These are phyloP conservation scores for Corymbia calophylla DNA, from an alignment of 441 rosid genomes.

Conservation along the genomic window DNA sequence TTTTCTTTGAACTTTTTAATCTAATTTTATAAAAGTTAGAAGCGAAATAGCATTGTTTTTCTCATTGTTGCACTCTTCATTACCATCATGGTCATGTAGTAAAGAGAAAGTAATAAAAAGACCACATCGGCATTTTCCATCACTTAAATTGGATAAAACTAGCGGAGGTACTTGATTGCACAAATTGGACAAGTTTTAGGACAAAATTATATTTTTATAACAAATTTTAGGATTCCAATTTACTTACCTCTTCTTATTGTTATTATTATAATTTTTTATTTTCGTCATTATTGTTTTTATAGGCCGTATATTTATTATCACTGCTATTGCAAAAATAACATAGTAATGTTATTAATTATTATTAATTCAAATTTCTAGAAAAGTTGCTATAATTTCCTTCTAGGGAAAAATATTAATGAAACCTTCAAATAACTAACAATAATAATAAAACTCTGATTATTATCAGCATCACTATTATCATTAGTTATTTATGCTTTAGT, in stretches of 20 bases:
- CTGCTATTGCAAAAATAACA: neutral
- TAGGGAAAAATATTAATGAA: neutral
- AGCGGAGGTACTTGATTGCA: neutral
- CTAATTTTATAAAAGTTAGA: neutral
- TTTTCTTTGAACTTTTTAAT: neutral
- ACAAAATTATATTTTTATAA: neutral
- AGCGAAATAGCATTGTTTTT: neutral
- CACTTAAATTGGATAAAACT: neutral
- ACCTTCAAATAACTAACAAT: neutral
- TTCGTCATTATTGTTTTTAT: neutral
- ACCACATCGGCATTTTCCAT: neutral
- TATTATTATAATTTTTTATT: neutral
- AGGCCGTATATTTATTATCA: neutral
- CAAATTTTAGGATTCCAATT: neutral
- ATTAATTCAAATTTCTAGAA: neutral
- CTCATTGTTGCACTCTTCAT: neutral
- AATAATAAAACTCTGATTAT: neutral
- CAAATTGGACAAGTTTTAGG: neutral
- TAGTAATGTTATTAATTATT: neutral
- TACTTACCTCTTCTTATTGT: neutral
- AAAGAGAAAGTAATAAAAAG: no score
- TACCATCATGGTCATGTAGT: neutral
- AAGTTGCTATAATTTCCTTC: neutral
- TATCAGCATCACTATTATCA: neutral
- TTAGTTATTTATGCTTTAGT: neutral